phyloP scores from a whole-genome alignment of 441 rosid species.

The Pelargonium fulgidum region DNA sequence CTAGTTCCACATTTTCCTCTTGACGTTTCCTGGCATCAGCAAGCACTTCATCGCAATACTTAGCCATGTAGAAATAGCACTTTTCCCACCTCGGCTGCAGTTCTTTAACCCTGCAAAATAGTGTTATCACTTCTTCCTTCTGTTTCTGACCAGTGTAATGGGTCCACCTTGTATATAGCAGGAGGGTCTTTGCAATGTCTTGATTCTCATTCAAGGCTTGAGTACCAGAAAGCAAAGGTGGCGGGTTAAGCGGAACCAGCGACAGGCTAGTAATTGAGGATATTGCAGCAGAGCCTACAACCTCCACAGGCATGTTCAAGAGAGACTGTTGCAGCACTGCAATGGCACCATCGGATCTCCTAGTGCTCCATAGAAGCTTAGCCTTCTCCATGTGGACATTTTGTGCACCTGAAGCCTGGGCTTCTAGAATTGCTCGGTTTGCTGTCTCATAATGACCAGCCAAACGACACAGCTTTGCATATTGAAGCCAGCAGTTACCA shows the following conservation, averaged over 20 bases:
- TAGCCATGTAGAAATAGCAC: constrained; percentile 91
- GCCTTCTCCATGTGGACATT: constrained; percentile 97
- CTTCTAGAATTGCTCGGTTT: constrained; percentile 87
- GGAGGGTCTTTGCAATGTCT: constrained; percentile 89
- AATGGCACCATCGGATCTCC: constrained; percentile 90
- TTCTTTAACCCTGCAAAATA: constrained; percentile 84
- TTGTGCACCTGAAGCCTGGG: constrained; percentile 87
- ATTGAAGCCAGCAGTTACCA: constrained; percentile 95
- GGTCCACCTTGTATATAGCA: constrained; percentile 90
- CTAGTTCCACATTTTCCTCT: constrained; percentile 61
- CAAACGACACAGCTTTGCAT: constrained; percentile 97
- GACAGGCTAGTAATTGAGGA: constrained; percentile 76
- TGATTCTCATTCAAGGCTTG: constrained; percentile 58
- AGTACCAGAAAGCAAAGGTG: constrained; percentile 45
- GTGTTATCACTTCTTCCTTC: constrained; percentile 91
- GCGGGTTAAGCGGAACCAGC: constrained; percentile 68
- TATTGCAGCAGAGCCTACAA: constrained; percentile 69
- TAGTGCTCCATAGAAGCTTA: constrained; percentile 89
- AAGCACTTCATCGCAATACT: constrained; percentile 91
- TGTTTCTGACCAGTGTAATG: constrained; percentile 94
- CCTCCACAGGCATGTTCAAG: constrained; percentile 81
- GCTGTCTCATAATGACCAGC: constrained; percentile 99
- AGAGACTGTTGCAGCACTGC: constrained; percentile 88
- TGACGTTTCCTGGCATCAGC: constrained; percentile 94
- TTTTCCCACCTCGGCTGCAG: constrained; percentile 94